Conservation (phyloP, 345 rosid species). For the Euphorbia peplus region DNA sequence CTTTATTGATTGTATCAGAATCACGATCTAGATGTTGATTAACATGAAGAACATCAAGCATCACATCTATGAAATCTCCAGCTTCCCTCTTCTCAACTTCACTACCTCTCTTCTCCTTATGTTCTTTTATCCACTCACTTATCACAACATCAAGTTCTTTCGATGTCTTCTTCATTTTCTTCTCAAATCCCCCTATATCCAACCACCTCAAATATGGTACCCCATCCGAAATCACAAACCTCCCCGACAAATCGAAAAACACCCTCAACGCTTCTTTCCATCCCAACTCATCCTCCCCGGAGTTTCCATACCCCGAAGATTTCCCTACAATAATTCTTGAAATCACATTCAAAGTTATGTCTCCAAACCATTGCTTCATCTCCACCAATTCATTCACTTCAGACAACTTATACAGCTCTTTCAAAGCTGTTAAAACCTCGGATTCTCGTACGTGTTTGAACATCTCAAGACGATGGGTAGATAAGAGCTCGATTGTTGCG, state of each 20-base stretch:
- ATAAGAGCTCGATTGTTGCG: conserved; percentile 31
- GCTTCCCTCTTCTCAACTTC: background rate
- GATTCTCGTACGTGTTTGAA: conserved; percentile 24
- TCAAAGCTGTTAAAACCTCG: conserved; percentile 13
- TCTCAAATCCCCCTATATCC: conserved; percentile 6
- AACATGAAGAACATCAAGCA: conserved; percentile 18
- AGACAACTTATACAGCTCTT: conserved; percentile 22
- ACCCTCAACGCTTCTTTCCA: background rate
- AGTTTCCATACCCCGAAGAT: background rate
- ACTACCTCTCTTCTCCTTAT: background rate
- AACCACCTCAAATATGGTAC: conserved; percentile 3
- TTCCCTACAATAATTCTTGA: conserved; percentile 25
- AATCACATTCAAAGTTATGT: conserved; percentile 28
- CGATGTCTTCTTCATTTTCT: background rate
- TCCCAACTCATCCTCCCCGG: background rate
- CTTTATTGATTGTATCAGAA: conserved; percentile 29
- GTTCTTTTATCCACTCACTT: background rate
- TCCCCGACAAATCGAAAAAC: background rate
- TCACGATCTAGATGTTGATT: conserved; percentile 10
- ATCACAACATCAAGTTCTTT: background rate
- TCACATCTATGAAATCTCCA: conserved; percentile 21
- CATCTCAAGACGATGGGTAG: conserved; percentile 26
- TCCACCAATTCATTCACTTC: conserved; percentile 21
- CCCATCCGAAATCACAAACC: conserved; percentile 5
- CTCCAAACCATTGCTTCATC: conserved; percentile 36